Evolutionary conservation across 2,329 filamentous ascomycete species (phyloP), one percentile per base, ranked within the genome.

Genomic region (Aureobasidium leucospermi): DNA sequence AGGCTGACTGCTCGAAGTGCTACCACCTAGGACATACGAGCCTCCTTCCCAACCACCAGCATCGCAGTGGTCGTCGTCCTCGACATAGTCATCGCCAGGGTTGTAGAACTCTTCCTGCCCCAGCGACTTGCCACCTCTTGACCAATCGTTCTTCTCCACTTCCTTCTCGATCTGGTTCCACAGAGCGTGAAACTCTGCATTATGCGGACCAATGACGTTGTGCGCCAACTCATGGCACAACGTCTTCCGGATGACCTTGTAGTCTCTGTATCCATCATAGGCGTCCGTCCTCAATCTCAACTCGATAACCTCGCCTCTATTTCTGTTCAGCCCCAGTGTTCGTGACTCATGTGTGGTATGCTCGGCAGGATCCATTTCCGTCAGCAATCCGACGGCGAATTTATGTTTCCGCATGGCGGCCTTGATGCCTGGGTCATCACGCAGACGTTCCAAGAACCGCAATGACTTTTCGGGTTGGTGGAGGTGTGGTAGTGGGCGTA

Each of bases 191-290:
- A 99, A 99, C 48, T 88, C 77, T 16, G 84, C 79, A 73, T 97
- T 91, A 72, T 99, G 94, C 0, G 88, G 84, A 0, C 88, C 80
- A 74, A 88, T 87, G 9, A 96, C 89, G 67, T 96, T 96, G 73
- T 99, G 94, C 65, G 92, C 87, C 16, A 99, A 79, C 76, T 99
- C 94, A 75, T 99, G 94, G 70, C 93, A 97, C 11, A 99, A 78
- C 47, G 94, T 97, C 66, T 89, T 89, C 55, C 94, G 83, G 51
- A 99, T 95, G 0, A 88, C 92, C 67, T 87, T 87, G 75, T 97
- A 99, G 70, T 96, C 90, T 39, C 94, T 79, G 69, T 96, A 97
- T 0, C 94, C 94, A 71, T 96, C 91, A 70, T 94, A 90, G 2
- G 89, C 89, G 74, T 99, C 94, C 1, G 94, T 97, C n/a, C 94